A percentile compares a stretch with the other conserved stretches of the same genome.
These are phyloP conservation scores for Phialocephala sp. DNA, from an alignment of 2,329 filamentous ascomycete species.

Conservation along the genomic window DNA sequence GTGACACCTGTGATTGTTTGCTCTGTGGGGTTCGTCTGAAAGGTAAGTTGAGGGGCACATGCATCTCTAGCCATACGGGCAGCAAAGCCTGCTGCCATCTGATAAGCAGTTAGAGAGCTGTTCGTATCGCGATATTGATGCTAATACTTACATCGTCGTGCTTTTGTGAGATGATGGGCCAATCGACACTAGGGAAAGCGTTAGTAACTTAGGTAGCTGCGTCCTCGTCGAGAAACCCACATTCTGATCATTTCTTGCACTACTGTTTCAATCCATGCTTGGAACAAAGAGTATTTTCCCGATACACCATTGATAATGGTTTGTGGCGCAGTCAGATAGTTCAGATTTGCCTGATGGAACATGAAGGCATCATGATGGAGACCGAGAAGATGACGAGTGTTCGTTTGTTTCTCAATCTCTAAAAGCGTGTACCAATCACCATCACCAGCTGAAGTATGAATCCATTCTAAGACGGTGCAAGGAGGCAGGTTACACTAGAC, in stretches of 20 bases:
- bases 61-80: slow-evolving; percentile 48
- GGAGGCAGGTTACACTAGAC: slow-evolving; percentile 57
- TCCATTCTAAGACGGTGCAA: slow-evolving; percentile 66
- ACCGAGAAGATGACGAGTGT: slow-evolving; percentile 60
- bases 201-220: not conserved
- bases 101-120: not conserved
- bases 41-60: slow-evolving; percentile 33
- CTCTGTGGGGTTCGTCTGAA: slow-evolving; percentile 23
- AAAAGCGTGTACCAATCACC: slow-evolving; percentile 60
- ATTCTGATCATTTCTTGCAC: slow-evolving; percentile 36
- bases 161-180: slow-evolving; percentile 60
- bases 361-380: slow-evolving; percentile 47
- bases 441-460: slow-evolving; percentile 60
- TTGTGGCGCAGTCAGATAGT: slow-evolving; percentile 51
- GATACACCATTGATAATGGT: slow-evolving; percentile 39
- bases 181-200: slow-evolving; percentile 48
- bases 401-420: slow-evolving; percentile 55
- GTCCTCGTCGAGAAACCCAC: slow-evolving; percentile 38
- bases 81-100: slow-evolving; percentile 49
- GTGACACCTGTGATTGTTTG: slow-evolving; percentile 37
- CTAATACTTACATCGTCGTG: slow-evolving; percentile 52
- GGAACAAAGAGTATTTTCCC: slow-evolving; percentile 35
- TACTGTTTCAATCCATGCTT: slow-evolving; percentile 42
- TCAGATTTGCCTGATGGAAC: slow-evolving; percentile 67
- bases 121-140: not conserved